These are phyloP conservation scores for Spongispora temasekensis DNA, from an alignment of 1,284 basidiomycete genomes.

Conservation along the genomic window DNA sequence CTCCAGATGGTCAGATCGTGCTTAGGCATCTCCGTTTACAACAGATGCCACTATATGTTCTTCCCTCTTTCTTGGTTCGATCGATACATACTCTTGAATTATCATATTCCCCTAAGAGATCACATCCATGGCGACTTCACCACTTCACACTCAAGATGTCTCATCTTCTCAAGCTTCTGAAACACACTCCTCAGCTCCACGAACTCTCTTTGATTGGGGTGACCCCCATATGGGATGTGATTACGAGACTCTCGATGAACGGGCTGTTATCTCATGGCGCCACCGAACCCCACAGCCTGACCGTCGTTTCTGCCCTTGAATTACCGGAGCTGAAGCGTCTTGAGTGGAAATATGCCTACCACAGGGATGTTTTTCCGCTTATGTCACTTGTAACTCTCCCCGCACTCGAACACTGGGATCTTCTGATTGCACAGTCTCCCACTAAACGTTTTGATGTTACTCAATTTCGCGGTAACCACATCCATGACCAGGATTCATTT, in stretches of 20 bases:
- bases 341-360: slow-evolving; percentile 33
- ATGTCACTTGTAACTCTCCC: slow-evolving; percentile 35
- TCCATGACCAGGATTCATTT: slow-evolving; percentile 27
- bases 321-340: slow-evolving; percentile 26
- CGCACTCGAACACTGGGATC: slow-evolving; percentile 34
- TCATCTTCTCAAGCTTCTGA: slow-evolving; percentile 39
- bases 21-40: slow-evolving; percentile 42
- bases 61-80: slow-evolving; percentile 38
- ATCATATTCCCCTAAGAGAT: slow-evolving; percentile 36
- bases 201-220: slow-evolving; percentile 45
- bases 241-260: slow-evolving; percentile 17
- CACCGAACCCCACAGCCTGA: slow-evolving; percentile 6
- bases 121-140: slow-evolving; percentile 18
- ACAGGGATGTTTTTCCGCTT: slow-evolving; percentile 33
- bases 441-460: slow-evolving; percentile 30
- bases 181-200: slow-evolving; percentile 40
- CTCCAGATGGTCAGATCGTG: slow-evolving; percentile 8
- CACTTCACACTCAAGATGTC: slow-evolving; percentile 39
- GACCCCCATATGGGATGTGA: slow-evolving; percentile 41
- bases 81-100: slow-evolving; percentile 45
- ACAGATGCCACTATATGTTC: slow-evolving; percentile 41
- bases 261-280: slow-evolving; percentile 8
- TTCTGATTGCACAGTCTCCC: slow-evolving; percentile 31
- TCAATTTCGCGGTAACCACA: slow-evolving; percentile 36
- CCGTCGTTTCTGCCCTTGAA: slow-evolving; percentile 24